Evolutionary conservation across 345 rosid genomes (phyloP).

Genomic region (Erodium maritimum): DNA sequence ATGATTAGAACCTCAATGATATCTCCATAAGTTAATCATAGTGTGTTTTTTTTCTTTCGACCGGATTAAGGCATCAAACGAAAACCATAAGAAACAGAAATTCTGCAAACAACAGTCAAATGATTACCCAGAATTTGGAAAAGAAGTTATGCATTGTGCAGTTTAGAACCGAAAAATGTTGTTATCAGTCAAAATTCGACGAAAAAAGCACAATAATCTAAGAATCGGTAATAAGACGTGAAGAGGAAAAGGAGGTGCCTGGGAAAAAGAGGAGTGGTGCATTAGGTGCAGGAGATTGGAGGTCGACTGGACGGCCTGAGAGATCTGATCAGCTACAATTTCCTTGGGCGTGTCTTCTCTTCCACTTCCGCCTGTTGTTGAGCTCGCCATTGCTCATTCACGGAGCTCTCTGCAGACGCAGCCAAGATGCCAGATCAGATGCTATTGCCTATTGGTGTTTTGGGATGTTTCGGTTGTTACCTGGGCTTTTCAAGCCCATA

Average conservation of each 20-base stretch:
- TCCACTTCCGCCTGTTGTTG: constrained; percentile 11
- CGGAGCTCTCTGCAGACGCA: too few relatives aligned
- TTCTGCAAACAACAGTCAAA: background rate
- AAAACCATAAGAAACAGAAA: too few relatives aligned
- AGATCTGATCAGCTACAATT: constrained; percentile 57
- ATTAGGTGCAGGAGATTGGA: constrained; percentile 73
- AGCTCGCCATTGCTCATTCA: constrained; percentile 21
- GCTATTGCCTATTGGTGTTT: too few relatives aligned
- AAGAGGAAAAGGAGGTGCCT: constrained; percentile 23
- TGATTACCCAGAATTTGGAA: background rate
- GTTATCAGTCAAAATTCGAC: too few relatives aligned
- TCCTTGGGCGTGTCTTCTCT: constrained; percentile 63
- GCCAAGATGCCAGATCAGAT: too few relatives aligned
- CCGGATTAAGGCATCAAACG: too few relatives aligned
- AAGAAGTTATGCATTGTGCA: background rate
- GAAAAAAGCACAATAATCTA: background rate
- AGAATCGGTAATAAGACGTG: background rate
- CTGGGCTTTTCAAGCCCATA: too few relatives aligned
- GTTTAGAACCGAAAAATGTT: background rate
- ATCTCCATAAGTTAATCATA: too few relatives aligned
- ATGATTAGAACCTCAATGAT: too few relatives aligned
- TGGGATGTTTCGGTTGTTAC: too few relatives aligned
- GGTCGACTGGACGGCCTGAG: constrained; percentile 71
- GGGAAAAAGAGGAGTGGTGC: constrained; percentile 75
- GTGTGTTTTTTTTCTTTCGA: too few relatives aligned